Evolutionary conservation across 768 basidiomycete species (phyloP), one percentile per base, ranked within the genome.

Genomic region (Xerocomellus intermedius): DNA sequence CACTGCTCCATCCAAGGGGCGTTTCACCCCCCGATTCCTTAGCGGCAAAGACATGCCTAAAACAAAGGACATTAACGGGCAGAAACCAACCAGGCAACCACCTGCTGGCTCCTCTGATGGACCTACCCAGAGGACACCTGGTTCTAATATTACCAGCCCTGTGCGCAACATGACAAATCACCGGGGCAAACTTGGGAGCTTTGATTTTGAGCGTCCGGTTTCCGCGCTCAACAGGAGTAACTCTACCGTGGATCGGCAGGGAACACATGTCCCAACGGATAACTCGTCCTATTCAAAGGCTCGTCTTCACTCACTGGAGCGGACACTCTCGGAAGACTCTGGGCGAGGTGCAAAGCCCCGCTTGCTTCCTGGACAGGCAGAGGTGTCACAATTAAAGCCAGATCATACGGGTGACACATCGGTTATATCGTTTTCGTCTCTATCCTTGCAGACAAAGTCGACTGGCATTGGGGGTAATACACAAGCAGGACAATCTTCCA

Each of bases 131-230:
- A 61, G 57, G 43, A 14, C 55, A 48, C 46, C 58, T 26, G 39
- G 42, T 16, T 42, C 58, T 17, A 56, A 42, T 9, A 42, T 42
- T 21, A 35, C 48, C 33, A 46, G 51, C 30, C 56, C 48, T 33
- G 45, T 42, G 12, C 70, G 70, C 54, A 70, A 69, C 41, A 70
- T 73, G 49, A 63, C 60, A 22, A 74, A 63, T 30, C 76, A 79
- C 46, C 71, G 80, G 2, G 79, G 75, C 39, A 85, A 86, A 64
- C 85, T 86, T 58, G 86, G 86, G 6, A 86, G 83, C 62, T 89
- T 89, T 66, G 87, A 89, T 64, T 89, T 89, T 60, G 88, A 89
- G 69, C 76, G 86, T 35, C 87, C 87, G 0, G 78, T 82, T 14
- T 71, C 71, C n/a, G 59, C 59, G 2, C 64, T 73, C 48, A 73